A percentile compares a stretch with the other conserved stretches of the same genome.
Conservation (phyloP, 345 rosid genomes). For the Carallia pectinifolia region DNA sequence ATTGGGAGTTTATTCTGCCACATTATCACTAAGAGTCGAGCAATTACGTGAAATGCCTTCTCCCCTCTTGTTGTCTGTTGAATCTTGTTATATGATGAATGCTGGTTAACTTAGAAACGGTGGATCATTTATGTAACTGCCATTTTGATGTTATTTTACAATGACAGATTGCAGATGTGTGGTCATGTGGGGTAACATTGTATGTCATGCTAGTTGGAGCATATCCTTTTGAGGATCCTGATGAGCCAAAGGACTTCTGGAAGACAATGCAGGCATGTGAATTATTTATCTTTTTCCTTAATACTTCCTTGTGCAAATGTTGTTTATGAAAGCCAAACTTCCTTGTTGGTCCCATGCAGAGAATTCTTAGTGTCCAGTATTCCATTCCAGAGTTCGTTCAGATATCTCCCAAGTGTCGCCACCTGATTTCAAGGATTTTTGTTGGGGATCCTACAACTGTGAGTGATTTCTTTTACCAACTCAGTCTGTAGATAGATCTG, state of each 20-base stretch:
- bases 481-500: neutral
- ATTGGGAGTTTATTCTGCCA: neutral
- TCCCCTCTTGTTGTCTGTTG: neutral
- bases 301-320: neutral
- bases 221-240: conserved; percentile 39
- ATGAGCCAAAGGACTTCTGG: conserved; percentile 32
- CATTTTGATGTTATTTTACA: neutral
- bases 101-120: neutral
- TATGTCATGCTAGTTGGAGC: conserved; percentile 30
- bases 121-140: neutral
- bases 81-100: neutral
- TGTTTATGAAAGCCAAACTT: neutral
- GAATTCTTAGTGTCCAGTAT: conserved; percentile 30
- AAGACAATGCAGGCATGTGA: conserved; percentile 27
- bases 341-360: conserved; percentile 23
- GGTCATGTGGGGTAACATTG: conserved; percentile 39
- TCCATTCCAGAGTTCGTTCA: conserved; percentile 23
- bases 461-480: conserved; percentile 9
- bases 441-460: conserved; percentile 32
- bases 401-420: conserved; percentile 26
- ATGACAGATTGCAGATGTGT: conserved; percentile 34
- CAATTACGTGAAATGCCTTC: neutral
- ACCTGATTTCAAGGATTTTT: conserved; percentile 30
- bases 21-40: neutral
- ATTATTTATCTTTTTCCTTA: neutral